Percentiles rank a stretch among this genome's conserved stretches.
Evolutionary conservation across 1,284 basidiomycete species (phyloP).

Genomic region (Trametes polyzona): DNA sequence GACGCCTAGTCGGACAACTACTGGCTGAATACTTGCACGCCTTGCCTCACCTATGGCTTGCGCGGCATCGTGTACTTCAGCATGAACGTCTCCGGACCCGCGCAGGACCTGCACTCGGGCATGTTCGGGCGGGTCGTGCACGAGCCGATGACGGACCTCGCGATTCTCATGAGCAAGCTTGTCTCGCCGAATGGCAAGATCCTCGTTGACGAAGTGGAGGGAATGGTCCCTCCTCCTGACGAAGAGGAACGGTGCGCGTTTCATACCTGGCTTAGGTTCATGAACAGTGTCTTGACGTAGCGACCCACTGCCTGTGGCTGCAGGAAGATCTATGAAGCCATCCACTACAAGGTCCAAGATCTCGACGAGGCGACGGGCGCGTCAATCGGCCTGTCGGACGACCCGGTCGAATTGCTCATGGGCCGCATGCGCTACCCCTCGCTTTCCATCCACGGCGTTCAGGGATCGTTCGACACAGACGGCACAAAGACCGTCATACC

Average conservation of each 20-base stretch:
- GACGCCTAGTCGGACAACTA: conserved; percentile 76
- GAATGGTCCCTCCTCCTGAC: conserved; percentile 81
- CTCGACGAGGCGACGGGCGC: conserved; percentile 84
- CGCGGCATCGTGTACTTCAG: conserved; percentile 93
- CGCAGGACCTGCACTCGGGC: conserved; percentile 93
- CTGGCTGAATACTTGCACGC: conserved; percentile 82
- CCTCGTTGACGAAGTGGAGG: conserved; percentile 89
- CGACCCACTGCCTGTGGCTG: background rate
- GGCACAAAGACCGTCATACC: conserved; percentile 97
- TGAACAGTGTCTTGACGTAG: too few relatives aligned
- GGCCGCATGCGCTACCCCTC: conserved; percentile 88
- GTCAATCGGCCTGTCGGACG: conserved; percentile 74
- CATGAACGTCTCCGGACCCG: conserved; percentile 83
- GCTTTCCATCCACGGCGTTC: conserved; percentile 94
- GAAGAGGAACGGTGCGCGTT: conserved; percentile 70
- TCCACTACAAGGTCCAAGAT: conserved; percentile 80
- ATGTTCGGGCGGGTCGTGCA: conserved; percentile 87
- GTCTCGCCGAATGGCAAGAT: conserved; percentile 86
- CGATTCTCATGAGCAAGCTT: conserved; percentile 83
- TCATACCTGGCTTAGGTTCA: background rate
- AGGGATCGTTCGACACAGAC: conserved; percentile 92
- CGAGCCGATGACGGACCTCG: conserved; percentile 87
- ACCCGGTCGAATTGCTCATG: conserved; percentile 90
- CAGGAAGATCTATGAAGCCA: conserved; percentile 70
- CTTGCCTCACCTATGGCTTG: conserved; percentile 77